A percentile compares a stretch with the other conserved stretches of the same genome.
These are phyloP conservation scores for Davidsoniella virescens DNA, from an alignment of 2,329 filamentous ascomycete genomes.

Conservation along the genomic window DNA sequence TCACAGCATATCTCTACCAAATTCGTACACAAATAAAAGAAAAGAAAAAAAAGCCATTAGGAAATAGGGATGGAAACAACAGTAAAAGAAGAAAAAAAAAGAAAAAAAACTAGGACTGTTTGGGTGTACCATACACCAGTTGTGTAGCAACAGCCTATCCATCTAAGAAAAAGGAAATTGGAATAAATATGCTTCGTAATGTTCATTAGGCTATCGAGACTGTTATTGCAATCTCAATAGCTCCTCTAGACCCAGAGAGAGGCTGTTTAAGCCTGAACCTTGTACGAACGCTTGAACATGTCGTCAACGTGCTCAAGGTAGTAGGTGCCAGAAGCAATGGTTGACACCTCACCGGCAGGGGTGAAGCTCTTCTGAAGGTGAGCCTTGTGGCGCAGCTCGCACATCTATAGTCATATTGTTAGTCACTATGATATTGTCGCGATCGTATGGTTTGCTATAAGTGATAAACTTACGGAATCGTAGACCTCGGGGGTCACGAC, in stretches of 20 bases:
- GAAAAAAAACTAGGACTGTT: not conserved
- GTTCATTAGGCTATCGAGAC: no score
- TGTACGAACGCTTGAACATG: conserved; percentile 71
- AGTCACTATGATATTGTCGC: not conserved
- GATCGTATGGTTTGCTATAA: not conserved
- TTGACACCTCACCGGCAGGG: conserved; percentile 51
- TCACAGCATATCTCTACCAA: no score
- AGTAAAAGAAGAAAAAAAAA: conserved; percentile 1
- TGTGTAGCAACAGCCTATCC: no score
- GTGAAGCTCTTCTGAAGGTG: conserved; percentile 68
- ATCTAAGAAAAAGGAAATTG: no score
- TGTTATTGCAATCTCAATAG: no score
- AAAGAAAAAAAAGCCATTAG: not conserved
- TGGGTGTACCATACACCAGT: no score
- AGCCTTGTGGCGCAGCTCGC: conserved; percentile 64
- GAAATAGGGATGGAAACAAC: not conserved
- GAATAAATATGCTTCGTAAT: no score
- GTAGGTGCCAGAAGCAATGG: conserved; percentile 51
- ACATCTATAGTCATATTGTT: conserved; percentile 38
- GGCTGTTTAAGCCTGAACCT: conserved; percentile 47
- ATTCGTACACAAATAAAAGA: not conserved
- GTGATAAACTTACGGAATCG: conserved; percentile 43
- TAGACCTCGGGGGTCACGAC: conserved; percentile 56
- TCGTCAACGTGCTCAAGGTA: conserved; percentile 69
- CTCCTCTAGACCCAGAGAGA: no score